Evolutionary conservation across 495 filamentous ascomycete species (phyloP).

Genomic region (Clohesyomyces aquaticus): DNA sequence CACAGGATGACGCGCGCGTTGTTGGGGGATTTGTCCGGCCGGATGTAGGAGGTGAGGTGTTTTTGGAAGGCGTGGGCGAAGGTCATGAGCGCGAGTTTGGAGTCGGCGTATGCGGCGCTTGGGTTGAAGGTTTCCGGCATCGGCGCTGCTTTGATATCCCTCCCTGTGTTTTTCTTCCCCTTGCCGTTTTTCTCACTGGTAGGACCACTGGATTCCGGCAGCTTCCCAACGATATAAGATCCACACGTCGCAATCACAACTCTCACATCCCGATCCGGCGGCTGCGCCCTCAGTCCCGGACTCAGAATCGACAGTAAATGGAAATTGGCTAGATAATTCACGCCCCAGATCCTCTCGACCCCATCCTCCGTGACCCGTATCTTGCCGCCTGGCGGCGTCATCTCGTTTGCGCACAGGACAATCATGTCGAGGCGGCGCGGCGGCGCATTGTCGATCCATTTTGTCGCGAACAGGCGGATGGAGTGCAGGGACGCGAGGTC

Average conservation of each 20-base stretch:
- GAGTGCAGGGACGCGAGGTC: slow-evolving; percentile 85
- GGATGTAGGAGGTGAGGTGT: slow-evolving; percentile 76
- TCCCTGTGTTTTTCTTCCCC: slow-evolving; percentile 28
- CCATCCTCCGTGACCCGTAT: slow-evolving; percentile 68
- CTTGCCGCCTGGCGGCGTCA: slow-evolving; percentile 65
- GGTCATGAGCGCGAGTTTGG: slow-evolving; percentile 86
- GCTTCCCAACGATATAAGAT: too few relatives aligned
- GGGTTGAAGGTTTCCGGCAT: slow-evolving; percentile 41
- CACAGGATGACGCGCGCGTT: slow-evolving; percentile 80
- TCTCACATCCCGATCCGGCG: slow-evolving; percentile 88
- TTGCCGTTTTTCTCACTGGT: too few relatives aligned
- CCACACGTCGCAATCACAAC: slow-evolving; percentile 86
- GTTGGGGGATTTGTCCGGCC: slow-evolving; percentile 79
- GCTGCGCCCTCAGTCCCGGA: slow-evolving; percentile 85
- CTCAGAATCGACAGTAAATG: slow-evolving; percentile 88
- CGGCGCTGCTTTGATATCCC: slow-evolving; percentile 5
- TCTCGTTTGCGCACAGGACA: slow-evolving; percentile 77
- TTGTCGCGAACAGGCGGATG: slow-evolving; percentile 92
- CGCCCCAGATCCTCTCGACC: slow-evolving; percentile 84
- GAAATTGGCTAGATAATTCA: slow-evolving; percentile 96
- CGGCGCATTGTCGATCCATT: slow-evolving; percentile 96
- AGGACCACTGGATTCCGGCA: too few relatives aligned
- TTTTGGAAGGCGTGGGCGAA: slow-evolving; percentile 90
- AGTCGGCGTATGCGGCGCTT: slow-evolving; percentile 70
- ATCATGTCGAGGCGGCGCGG: slow-evolving; percentile 92